Base-by-base conservation (phyloP, 1,284 basidiomycete species). In the Porodaedalea pini region DNA sequence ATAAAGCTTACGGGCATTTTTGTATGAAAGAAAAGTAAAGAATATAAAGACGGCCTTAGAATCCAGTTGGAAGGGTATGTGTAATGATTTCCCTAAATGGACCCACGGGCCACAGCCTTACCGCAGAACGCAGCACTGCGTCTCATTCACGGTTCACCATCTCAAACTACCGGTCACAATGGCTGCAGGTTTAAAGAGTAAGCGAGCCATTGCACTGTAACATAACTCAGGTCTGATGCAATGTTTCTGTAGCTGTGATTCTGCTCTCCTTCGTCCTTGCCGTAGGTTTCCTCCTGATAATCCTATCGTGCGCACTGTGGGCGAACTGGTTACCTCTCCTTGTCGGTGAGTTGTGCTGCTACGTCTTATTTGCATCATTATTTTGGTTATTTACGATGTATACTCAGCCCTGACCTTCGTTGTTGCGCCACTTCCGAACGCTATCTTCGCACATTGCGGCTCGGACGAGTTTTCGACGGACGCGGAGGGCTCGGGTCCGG, bases 251-350 rank as follows among this genome's bases (percentile, higher is more conserved):
- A 96, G 93, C 92, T 67, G 93, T 97, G 65, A 94, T 97, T 65
- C 79, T 96, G 59, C 85, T 98, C 54, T 94, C 96, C 3, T 97
- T 99, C 73, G 92, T 98, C 58, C 86, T 99, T 41, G 97, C 97
- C 11, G 82, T 97, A 29, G 97, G 97, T 25, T 99, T 99, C 76
- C 77, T 99, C 57, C 85, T 99, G 68, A 92, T 99, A 70, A 99
- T 99, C 71, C 87, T 99, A 29, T 95, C 93, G 1, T 99, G 97
- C 70, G 96, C 97, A 23, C 77, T 99, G 37, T 99, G 90, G 88
- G 75, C 84, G 34, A 99, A 99, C 73, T 99, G 97, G 97, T 78
- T 99, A 13, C 97, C 97, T 45, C 78, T 99, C 51, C 82, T 99
- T 63, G 96, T 98, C 64, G 96, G 96, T 97, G 67, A 69, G 93